phyloP scores from a whole-genome alignment of 371 early-diverging fungal genomes.

The Mucor plumbeus region DNA sequence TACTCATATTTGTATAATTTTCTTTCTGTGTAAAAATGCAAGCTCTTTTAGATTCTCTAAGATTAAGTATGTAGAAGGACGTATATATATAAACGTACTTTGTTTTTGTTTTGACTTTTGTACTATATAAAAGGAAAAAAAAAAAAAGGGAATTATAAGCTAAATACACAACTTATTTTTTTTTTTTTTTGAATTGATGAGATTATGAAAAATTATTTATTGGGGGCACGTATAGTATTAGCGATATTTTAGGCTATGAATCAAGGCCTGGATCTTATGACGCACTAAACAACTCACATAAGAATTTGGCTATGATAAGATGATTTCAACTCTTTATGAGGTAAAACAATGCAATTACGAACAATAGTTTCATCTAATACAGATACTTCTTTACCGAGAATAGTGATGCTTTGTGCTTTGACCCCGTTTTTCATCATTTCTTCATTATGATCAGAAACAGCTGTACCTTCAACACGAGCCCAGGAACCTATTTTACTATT shows the following conservation, averaged over 20 bases:
- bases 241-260: background rate
- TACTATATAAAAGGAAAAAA: conserved; percentile 63
- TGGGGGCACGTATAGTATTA: background rate
- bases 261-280: background rate
- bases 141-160: conserved; percentile 35
- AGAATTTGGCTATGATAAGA: conserved; percentile 93
- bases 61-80: background rate
- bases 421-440: conserved; percentile 84
- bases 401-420: conserved; percentile 91
- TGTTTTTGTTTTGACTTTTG: conserved; percentile 32
- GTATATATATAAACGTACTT: background rate
- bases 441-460: conserved; percentile 61
- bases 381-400: conserved; percentile 87
- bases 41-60: background rate
- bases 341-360: conserved; percentile 95
- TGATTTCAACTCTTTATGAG: conserved; percentile 93
- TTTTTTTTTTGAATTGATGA: conserved; percentile 44
- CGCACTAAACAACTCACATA: conserved; percentile 65
- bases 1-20: conserved; percentile 50
- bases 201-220: conserved; percentile 27
- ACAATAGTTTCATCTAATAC: conserved; percentile 92
- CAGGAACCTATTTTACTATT: conserved; percentile 91
- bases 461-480: conserved; percentile 93
- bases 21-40: background rate
- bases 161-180: no score